Evolutionary conservation across 495 filamentous ascomycete genomes (phyloP).

Genomic region (Penicillium arizonense): DNA sequence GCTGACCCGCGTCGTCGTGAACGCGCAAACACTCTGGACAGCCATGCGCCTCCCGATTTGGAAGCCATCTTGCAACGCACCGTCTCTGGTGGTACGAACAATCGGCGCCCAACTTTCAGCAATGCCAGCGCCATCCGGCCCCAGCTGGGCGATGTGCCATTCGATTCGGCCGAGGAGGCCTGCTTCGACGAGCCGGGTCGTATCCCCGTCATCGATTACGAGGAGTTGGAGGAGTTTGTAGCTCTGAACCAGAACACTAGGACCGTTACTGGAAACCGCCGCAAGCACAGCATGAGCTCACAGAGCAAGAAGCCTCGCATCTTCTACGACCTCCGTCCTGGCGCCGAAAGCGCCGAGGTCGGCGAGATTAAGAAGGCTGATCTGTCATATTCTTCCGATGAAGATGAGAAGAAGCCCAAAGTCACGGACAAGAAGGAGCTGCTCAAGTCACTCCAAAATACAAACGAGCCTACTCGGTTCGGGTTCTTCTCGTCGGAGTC

Average conservation of each 20-base stretch:
- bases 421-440: conserved; percentile 32
- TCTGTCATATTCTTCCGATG: conserved; percentile 16
- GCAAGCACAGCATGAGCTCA: conserved; percentile 53
- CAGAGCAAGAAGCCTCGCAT: conserved; percentile 49
- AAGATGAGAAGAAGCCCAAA: conserved; percentile 20
- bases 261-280: conserved; percentile 28
- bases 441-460: conserved; percentile 36
- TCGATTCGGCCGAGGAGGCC: conserved; percentile 68
- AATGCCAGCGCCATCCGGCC: conserved; percentile 53
- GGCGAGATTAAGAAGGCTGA: conserved; percentile 34
- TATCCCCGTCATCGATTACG: conserved; percentile 74
- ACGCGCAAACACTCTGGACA: conserved; percentile 62
- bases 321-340: conserved; percentile 63
- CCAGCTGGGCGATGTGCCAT: conserved; percentile 42
- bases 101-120: conserved; percentile 59
- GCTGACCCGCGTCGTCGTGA: conserved; percentile 72
- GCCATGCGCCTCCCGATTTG: conserved; percentile 53
- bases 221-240: conserved; percentile 84
- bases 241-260: conserved; percentile 54
- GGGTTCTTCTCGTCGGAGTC: conserved; percentile 95
- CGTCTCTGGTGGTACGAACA: conserved; percentile 64
- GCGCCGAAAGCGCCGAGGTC: conserved; percentile 27
- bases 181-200: conserved; percentile 68
- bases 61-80: conserved; percentile 68
- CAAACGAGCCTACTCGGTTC: conserved; percentile 70